Conservation (phyloP, 495 filamentous ascomycete species). For the Opeltia flavorubescens region DNA sequence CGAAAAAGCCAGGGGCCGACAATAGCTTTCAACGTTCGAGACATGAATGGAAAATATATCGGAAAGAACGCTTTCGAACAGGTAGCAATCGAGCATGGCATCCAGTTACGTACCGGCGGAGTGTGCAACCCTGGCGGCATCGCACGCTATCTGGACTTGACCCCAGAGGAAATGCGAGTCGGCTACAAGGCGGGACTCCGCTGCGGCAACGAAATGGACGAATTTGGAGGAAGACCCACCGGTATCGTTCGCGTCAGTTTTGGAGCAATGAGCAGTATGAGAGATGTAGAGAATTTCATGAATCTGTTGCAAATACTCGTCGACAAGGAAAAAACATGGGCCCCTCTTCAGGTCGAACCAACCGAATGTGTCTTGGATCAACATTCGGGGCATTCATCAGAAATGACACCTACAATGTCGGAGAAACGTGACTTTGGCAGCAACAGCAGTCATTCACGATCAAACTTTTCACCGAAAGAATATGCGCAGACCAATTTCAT, state of each 20-base stretch:
- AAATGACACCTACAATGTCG: no score
- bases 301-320: conserved; percentile 39
- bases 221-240: conserved; percentile 70
- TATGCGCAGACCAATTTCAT: no score
- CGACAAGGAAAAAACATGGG: background rate
- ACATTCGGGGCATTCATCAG: no score
- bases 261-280: conserved; percentile 72
- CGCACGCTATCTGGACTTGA: conserved; percentile 49
- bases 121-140: conserved; percentile 88
- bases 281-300: conserved; percentile 59
- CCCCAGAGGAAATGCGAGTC: conserved; percentile 61
- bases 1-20: conserved; percentile 54
- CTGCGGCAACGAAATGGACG: conserved; percentile 66
- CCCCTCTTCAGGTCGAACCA: background rate
- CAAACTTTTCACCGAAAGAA: no score
- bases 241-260: conserved; percentile 75
- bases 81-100: conserved; percentile 58
- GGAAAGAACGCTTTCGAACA: conserved; percentile 76
- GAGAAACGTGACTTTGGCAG: no score
- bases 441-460: no score
- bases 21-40: conserved; percentile 69
- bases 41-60: conserved; percentile 53
- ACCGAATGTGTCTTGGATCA: background rate
- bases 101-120: conserved; percentile 74
- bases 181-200: conserved; percentile 72